Evolutionary conservation across 306 rosid genomes (phyloP), one percentile per base, ranked within the genome.

Genomic region (Sphenostylis stenocarpa): DNA sequence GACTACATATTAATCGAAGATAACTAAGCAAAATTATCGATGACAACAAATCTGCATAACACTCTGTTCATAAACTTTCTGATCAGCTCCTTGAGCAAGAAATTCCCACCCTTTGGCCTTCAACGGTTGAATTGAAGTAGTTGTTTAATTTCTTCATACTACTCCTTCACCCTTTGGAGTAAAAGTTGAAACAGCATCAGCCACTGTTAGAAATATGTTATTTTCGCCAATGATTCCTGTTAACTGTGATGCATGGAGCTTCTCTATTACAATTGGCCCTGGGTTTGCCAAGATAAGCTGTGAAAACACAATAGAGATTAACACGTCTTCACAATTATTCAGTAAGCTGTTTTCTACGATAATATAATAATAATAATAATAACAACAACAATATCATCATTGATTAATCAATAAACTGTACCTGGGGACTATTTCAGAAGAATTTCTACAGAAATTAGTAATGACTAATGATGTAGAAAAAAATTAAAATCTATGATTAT

Each of bases 261-360:
- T 90, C 84, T 86, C 97, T n/a, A 77, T 88, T n/a, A 95, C 96
- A 20, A 82, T 55, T 28, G 91, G 85, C 8, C 95, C 96, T 7
- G 96, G 97, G 67, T 95, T 95, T 66, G 96, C 97, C 71, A 95
- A 49, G 10, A 81, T 75, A 66, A 95, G 92, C 91, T 84, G 90
- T 26, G 4, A 67, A 70, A 45, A 68, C 16, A 19, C 15, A 26
- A 75, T 7, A 14, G 52, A 45, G 10, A 73, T 26, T 0, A 21
- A 29, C 38, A 29, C 38, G 28, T 20, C 38, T 21, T 60, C 33
- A 41, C 28, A 58, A 23, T 60, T 11, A 38, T 41, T 69, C 61
- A 43, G 9, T 49, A 52, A 28, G 24, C 41, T 52, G 51, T 49
- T 56, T 38, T 5, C 6, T 24, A 21, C 20, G 5, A 6, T 6